Evolutionary conservation across 1,284 basidiomycete species (phyloP).

Genomic region (Stygiomarasmius scandens): DNA sequence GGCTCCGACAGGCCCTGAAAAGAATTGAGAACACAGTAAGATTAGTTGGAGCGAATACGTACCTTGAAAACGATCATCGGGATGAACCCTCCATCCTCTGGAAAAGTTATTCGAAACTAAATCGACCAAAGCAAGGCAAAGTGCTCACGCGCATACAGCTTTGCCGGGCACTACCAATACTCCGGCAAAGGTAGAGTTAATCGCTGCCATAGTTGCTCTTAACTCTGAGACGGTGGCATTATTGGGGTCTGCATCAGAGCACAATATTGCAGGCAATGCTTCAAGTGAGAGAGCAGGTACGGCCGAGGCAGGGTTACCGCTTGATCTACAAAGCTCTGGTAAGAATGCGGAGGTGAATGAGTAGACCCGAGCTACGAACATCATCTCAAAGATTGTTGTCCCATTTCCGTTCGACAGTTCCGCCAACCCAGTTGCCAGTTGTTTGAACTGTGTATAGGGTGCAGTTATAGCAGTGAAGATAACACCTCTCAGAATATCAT

Average conservation of each 20-base stretch:
- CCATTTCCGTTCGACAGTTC: slow-evolving; percentile 39
- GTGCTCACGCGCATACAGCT: too few relatives aligned
- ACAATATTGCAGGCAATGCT: too few relatives aligned
- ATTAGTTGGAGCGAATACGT: not conserved
- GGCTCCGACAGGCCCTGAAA: slow-evolving; percentile 19
- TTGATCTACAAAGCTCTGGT: slow-evolving; percentile 30
- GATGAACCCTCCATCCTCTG: slow-evolving; percentile 33
- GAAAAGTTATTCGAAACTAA: slow-evolving; percentile 4
- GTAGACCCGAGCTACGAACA: too few relatives aligned
- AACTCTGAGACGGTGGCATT: too few relatives aligned
- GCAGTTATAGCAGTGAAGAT: slow-evolving; percentile 39
- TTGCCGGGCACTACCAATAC: not conserved
- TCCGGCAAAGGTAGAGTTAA: too few relatives aligned
- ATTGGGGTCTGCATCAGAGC: too few relatives aligned
- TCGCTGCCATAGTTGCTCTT: too few relatives aligned
- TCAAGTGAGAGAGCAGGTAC: too few relatives aligned
- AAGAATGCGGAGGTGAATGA: too few relatives aligned
- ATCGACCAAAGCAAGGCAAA: too few relatives aligned
- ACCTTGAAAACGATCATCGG: slow-evolving; percentile 36
- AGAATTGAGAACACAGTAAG: not conserved
- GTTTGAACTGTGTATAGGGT: slow-evolving; percentile 33
- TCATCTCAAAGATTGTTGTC: too few relatives aligned
- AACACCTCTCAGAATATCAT: slow-evolving; percentile 23
- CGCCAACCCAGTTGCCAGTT: slow-evolving; percentile 39
- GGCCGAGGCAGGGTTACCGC: too few relatives aligned